Conservation (phyloP, 2,329 filamentous ascomycete species). For the Emmonsia crescens region DNA sequence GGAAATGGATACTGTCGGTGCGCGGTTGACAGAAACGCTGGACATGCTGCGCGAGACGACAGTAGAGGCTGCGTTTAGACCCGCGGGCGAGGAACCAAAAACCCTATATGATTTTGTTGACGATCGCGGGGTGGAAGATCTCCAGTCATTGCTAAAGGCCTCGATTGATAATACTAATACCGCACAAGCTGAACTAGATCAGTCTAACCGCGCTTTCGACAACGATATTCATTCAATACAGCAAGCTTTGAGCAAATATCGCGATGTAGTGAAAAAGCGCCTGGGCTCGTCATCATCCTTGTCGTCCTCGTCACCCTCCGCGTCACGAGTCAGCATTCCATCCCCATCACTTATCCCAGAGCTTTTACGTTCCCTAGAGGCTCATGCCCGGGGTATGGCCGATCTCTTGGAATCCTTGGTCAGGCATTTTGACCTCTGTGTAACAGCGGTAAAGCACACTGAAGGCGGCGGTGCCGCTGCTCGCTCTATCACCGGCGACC, state of each 20-base stretch:
- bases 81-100: slow-evolving; percentile 38
- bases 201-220: slow-evolving; percentile 56
- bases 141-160: slow-evolving; percentile 45
- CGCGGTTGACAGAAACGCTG: slow-evolving; percentile 46
- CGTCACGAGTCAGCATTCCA: slow-evolving; percentile 21
- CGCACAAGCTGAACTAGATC: slow-evolving; percentile 47
- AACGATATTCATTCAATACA: slow-evolving; percentile 58
- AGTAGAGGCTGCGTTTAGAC: slow-evolving; percentile 47
- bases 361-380: slow-evolving; percentile 54
- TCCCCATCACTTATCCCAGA: slow-evolving; percentile 38
- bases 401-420: slow-evolving; percentile 68
- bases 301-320: slow-evolving; percentile 27
- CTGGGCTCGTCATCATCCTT: slow-evolving; percentile 12
- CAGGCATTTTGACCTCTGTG: slow-evolving; percentile 84
- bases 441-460: slow-evolving; percentile 80
- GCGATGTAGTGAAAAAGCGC: slow-evolving; percentile 23
- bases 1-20: slow-evolving; percentile 49
- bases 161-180: slow-evolving; percentile 52
- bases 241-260: slow-evolving; percentile 41
- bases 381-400: slow-evolving; percentile 72
- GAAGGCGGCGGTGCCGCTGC: slow-evolving; percentile 65
- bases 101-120: slow-evolving; percentile 58
- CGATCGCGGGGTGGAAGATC: slow-evolving; percentile 47
- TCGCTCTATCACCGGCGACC: slow-evolving; percentile 54
- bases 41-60: slow-evolving; percentile 45